Evolutionary conservation across 805 yeast species (phyloP), one percentile per base, ranked within the genome.

Genomic region (Monosporozyma siamensis): DNA sequence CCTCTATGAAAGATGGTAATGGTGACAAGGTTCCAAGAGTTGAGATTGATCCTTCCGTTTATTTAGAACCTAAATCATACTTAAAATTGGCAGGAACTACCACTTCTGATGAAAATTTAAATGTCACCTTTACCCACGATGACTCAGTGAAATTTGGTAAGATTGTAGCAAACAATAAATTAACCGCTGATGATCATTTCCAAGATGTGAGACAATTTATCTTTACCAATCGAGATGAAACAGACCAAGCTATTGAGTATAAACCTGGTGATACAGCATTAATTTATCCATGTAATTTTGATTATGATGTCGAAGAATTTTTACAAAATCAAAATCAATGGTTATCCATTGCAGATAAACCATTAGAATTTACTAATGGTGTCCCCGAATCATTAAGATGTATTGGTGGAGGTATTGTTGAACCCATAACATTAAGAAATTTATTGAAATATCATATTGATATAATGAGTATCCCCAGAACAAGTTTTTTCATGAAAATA

Each of bases 241-340:
- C 44, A 4, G 56, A 53, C 1, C 53, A 69, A 11, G 45, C 52
- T 2, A 9, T 23, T 1, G 40, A 42, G 3, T 84, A 75, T 51
- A 43, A 52, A 2, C 89, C 96, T 1, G 97, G 97, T 4, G 97
- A 92, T 55, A 78, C 94, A 0, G 63, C 82, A 0, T 76, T 82
- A 0, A 54, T 92, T 15, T 86, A 80, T 54, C 95, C 98, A 0
- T 63, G 72, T 11, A 92, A 92, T 55, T 75, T 76, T 37, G 69
- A 72, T 6, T 61, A 54, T 0, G 77, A 75, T 45, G 97, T 92
- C 1, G 72, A 82, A 4, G 60, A 68, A 0, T 66, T 92, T 12
- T 59, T 92, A 8, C 70, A 74, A 26, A 67, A 73, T 53, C 97
- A 88, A 62, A 54, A 60, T 2, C 76, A 74, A 1, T 88, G 96